Evolutionary conservation across 2,329 filamentous ascomycete species (phyloP).

Genomic region (Ophiocordyceps robertsii): DNA sequence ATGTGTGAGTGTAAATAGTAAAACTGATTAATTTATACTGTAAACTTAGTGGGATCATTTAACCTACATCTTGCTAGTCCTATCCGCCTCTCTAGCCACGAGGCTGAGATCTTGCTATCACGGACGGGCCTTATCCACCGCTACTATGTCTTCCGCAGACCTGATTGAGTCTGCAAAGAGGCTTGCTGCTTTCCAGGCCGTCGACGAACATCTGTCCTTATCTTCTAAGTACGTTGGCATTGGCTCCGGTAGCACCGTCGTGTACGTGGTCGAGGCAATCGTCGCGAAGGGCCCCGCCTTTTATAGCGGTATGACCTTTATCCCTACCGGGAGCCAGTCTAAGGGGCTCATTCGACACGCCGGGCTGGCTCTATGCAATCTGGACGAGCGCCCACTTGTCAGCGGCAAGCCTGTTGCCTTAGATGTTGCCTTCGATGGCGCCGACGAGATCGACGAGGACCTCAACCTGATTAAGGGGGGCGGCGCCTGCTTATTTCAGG

Average conservation of each 20-base stretch:
- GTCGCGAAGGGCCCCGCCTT: conserved; percentile 40
- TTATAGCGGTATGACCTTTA: conserved; percentile 60
- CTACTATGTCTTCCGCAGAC: background rate
- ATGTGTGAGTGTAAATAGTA: too few species aligned
- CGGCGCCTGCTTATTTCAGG: conserved; percentile 93
- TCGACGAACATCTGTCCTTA: conserved; percentile 55
- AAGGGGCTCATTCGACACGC: conserved; percentile 73
- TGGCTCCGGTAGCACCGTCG: conserved; percentile 68
- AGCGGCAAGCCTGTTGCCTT: conserved; percentile 36
- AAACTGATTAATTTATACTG: too few species aligned
- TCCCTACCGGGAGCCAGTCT: conserved; percentile 86
- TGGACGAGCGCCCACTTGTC: conserved; percentile 54
- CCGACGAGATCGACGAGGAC: conserved; percentile 90
- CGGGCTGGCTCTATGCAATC: conserved; percentile 62
- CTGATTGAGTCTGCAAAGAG: conserved; percentile 62
- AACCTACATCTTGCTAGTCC: too few species aligned
- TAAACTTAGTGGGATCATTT: too few species aligned
- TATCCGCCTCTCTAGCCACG: too few species aligned
- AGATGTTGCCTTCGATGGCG: conserved; percentile 90
- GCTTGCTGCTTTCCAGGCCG: conserved; percentile 59
- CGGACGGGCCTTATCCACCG: background rate
- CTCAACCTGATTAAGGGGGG: conserved; percentile 97
- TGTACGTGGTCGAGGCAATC: conserved; percentile 78
- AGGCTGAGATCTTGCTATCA: background rate
- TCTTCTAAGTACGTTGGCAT: conserved; percentile 58